These are phyloP conservation scores for Kwoniella shivajii DNA, from an alignment of 1,284 basidiomycete genomes.

Conservation along the genomic window DNA sequence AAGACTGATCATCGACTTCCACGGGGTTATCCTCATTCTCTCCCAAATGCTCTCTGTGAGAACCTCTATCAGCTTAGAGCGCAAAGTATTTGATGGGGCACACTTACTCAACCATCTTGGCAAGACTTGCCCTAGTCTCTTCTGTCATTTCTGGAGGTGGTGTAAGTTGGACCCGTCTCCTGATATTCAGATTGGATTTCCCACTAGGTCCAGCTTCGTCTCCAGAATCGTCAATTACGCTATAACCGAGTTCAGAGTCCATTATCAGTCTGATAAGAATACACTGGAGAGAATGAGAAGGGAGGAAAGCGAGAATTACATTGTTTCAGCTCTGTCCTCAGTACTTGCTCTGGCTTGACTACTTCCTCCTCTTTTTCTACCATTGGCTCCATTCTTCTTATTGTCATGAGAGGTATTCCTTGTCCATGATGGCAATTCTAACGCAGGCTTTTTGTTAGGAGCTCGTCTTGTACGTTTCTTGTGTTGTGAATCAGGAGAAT, in stretches of 20 bases:
- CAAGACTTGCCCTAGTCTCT: conserved; percentile 10
- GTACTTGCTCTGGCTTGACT: conserved; percentile 18
- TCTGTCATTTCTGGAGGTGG: conserved; percentile 36
- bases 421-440: conserved; percentile 26
- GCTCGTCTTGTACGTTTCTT: conserved; percentile 26
- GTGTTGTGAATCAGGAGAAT: conserved; percentile 9
- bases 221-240: conserved; percentile 16
- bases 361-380: conserved; percentile 9
- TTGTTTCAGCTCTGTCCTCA: conserved; percentile 18
- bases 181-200: neutral
- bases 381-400: conserved; percentile 5
- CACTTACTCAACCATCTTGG: conserved; percentile 18
- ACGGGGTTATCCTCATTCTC: neutral
- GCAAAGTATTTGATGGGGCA: neutral
- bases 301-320: conserved; percentile 6
- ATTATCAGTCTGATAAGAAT: neutral
- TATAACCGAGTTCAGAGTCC: neutral
- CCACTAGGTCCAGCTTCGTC: conserved; percentile 11
- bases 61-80: too few species aligned
- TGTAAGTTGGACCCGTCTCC: conserved; percentile 25
- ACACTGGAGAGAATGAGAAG: neutral
- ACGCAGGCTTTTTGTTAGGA: conserved; percentile 1
- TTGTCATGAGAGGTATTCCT: conserved; percentile 7
- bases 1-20: neutral
- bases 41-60: neutral